These are phyloP conservation scores for Lavandula angustifolia DNA, from an alignment of 257 asterid genomes.

Conservation along the genomic window DNA sequence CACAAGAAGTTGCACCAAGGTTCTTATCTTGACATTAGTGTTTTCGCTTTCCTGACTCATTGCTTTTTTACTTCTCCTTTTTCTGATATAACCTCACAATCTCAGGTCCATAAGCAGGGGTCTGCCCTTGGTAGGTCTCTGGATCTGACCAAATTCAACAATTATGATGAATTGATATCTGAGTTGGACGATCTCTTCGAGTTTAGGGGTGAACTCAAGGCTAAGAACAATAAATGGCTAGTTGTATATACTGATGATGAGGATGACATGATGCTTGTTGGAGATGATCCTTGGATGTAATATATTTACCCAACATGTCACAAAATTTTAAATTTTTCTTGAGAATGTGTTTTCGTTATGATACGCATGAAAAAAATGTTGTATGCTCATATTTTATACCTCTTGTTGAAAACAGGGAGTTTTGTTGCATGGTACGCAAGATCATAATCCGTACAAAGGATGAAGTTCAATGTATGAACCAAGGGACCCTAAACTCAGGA, in stretches of 20 bases:
- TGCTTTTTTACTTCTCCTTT: neutral
- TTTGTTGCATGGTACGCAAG: slow-evolving; percentile 89
- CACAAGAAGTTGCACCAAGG: slow-evolving; percentile 98
- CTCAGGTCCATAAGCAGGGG: slow-evolving; percentile 97
- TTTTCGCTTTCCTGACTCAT: neutral
- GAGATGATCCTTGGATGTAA: slow-evolving; percentile 99
- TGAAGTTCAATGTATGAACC: slow-evolving; percentile 82
- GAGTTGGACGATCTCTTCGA: slow-evolving; percentile 86
- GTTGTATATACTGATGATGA: slow-evolving; percentile 94
- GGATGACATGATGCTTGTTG: slow-evolving; percentile 99
- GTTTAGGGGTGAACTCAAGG: slow-evolving; percentile 80
- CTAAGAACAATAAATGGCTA: slow-evolving; percentile 70
- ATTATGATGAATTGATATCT: slow-evolving; percentile 68
- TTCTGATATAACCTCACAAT: slow-evolving; percentile 13
- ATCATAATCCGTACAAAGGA: slow-evolving; percentile 81
- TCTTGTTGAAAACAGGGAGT: slow-evolving; percentile 58
- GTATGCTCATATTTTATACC: neutral
- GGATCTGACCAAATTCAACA: slow-evolving; percentile 80
- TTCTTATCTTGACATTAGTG: slow-evolving; percentile 28
- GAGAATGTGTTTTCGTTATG: neutral
- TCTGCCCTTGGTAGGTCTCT: slow-evolving; percentile 95
- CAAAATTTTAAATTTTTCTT: slow-evolving; percentile 1
- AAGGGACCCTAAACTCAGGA: slow-evolving; percentile 64
- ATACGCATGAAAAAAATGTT: neutral
- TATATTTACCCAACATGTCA: slow-evolving; percentile 27